These are phyloP conservation scores for Wickerhamiella domercqiae DNA, from an alignment of 805 yeast genomes.

Conservation along the genomic window DNA sequence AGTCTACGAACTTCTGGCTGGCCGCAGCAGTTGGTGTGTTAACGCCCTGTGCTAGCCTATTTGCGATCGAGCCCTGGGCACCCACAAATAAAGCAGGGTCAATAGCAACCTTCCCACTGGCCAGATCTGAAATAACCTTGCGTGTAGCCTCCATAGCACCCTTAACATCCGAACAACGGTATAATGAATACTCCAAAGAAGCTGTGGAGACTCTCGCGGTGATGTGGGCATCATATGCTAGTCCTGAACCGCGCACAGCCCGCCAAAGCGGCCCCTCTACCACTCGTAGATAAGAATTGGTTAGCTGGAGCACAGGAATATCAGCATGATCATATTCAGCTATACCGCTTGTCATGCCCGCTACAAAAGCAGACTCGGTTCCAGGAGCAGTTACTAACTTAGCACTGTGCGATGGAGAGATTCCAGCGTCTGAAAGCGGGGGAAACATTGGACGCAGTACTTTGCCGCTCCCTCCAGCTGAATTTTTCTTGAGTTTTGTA, in stretches of 20 bases:
- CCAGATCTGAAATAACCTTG: slow-evolving; percentile 45
- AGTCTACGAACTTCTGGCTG: slow-evolving; percentile 46
- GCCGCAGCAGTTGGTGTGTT: slow-evolving; percentile 55
- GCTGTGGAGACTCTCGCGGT: slow-evolving; percentile 42
- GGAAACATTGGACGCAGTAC: no score
- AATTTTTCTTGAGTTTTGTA: not conserved
- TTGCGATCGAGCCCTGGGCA: slow-evolving; percentile 62
- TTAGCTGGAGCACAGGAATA: slow-evolving; percentile 52
- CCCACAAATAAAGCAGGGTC: slow-evolving; percentile 51
- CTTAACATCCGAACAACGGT: slow-evolving; percentile 71
- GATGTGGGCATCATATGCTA: slow-evolving; percentile 77
- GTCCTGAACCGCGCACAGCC: slow-evolving; percentile 86
- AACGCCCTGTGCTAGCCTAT: slow-evolving; percentile 51
- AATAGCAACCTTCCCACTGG: slow-evolving; percentile 37
- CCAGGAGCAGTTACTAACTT: slow-evolving; percentile 61
- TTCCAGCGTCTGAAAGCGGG: slow-evolving; percentile 45
- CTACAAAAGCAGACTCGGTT: slow-evolving; percentile 63
- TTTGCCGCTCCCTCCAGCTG: no score
- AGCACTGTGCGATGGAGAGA: slow-evolving; percentile 37
- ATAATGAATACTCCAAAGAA: slow-evolving; percentile 46
- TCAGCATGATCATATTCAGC: slow-evolving; percentile 41
- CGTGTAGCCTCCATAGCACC: slow-evolving; percentile 49
- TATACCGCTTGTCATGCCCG: slow-evolving; percentile 45
- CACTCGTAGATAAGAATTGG: slow-evolving; percentile 61
- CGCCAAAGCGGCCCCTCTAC: slow-evolving; percentile 97